These are phyloP conservation scores for Eimeria brunetti DNA, from an alignment of 169 alveolate species.

Conservation along the genomic window DNA sequence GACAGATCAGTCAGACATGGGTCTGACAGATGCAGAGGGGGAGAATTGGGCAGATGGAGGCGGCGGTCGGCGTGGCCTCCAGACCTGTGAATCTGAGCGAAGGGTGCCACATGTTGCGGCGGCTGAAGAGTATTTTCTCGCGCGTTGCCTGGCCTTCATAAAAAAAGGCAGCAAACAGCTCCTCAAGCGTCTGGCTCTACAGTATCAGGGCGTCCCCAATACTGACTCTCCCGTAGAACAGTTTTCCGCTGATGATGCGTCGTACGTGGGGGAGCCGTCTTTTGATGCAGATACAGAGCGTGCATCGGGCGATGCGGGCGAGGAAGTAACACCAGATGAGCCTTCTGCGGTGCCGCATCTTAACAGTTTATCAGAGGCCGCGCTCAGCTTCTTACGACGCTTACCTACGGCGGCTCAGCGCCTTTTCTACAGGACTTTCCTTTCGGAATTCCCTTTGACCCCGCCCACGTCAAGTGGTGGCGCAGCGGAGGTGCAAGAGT, in stretches of 20 bases:
- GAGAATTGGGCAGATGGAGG: conserved; percentile 42
- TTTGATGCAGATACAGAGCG: not conserved
- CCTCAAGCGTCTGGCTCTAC: conserved; percentile 21
- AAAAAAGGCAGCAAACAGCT: conserved; percentile 19
- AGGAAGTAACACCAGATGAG: conserved; percentile 20
- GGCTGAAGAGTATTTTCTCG: conserved; percentile 57
- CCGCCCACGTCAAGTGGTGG: not conserved
- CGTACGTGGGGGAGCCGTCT: not conserved
- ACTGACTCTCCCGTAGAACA: not conserved
- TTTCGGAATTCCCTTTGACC: conserved; percentile 57
- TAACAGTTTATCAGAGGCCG: conserved; percentile 23
- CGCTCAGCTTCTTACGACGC: conserved; percentile 37
- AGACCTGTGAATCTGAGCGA: conserved; percentile 50
- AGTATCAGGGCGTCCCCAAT: not conserved
- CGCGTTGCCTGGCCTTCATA: conserved; percentile 39
- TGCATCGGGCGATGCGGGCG: conserved; percentile 6
- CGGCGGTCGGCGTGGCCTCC: conserved; percentile 52
- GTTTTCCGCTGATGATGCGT: not conserved
- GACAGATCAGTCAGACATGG: conserved; percentile 76
- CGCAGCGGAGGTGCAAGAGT: not conserved
- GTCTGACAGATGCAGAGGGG: conserved; percentile 78
- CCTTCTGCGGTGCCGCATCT: conserved; percentile 43
- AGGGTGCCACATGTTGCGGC: conserved; percentile 62
- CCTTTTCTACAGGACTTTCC: conserved; percentile 64
- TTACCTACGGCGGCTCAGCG: conserved; percentile 71